Base-by-base conservation (phyloP, 257 asterid species). In the Leptodermis oblonga region DNA sequence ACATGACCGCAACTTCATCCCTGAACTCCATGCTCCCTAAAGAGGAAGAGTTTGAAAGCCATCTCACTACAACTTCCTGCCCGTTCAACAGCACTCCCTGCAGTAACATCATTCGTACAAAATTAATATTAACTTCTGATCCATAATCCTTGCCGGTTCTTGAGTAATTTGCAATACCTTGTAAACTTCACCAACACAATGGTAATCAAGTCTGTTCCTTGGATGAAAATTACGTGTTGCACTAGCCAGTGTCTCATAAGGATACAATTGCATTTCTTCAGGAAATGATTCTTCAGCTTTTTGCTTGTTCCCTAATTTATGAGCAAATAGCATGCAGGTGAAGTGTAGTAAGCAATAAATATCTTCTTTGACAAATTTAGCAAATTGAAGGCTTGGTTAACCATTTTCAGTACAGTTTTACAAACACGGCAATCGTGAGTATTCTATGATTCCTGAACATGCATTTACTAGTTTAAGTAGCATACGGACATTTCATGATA, bases 41-140 rank as follows among this genome's bases (percentile, higher is more conserved):
- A 15, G 13, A 0, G 13, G 74, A 20, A 31, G 54, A 15, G 8
- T 43, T 31, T 42, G 61, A 31, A 28, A 31, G 68, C 37, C n/a
- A 13, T 26, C 39, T 20, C 31, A 61, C 68, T 7, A 34, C 69
- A 11, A 70, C 25, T 60, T 60, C 59, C 65, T 60, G 33, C 41
- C 74, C 74, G 45, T 60, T 41, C 4, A 15, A 6, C 36, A 70
- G 45, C 43, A 7, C 10, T 4, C 74, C 74, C 68, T 70, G 58
- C 54, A 70, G 23, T n/a, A 1, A 65, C 9, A 17, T 4, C 55
- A 49, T 46, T n/a, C 39, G 14, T n/a, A n/a, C n/a, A n/a, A n/a
- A n/a, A n/a, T n/a, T n/a, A n/a, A n/a, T n/a, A n/a, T n/a, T n/a
- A n/a, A n/a, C n/a, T 3, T 36, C 25, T 53, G 2, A 20, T 68